Evolutionary conservation across 2,329 filamentous ascomycete species (phyloP), one percentile per base, ranked within the genome.

Genomic region (Aspergillus sp.): DNA sequence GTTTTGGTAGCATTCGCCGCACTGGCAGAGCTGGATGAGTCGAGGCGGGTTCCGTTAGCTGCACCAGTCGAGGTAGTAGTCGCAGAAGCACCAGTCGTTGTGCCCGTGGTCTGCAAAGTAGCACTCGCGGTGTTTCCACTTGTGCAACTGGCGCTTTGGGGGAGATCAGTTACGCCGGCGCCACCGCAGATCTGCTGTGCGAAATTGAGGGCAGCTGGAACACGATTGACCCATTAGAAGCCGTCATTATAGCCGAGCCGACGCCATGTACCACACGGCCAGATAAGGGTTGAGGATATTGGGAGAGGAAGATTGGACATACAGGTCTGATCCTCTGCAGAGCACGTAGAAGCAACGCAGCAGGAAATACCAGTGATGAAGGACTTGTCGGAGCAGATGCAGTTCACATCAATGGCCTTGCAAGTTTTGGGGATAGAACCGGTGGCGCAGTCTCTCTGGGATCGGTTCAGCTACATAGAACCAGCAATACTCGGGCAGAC

Each of bases 351-450:
- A 17, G 74, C 69, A 19, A 86, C 72, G 65, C 84, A 86, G 71
- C 82, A 84, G 47, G 80, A 71, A 61, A 85, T 82, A 56, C 69
- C 68, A 50, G 62, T 67, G 57, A 86, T 68, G 75, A 85, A 86
- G 17, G 70, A 67, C 10, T 69, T 62, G 62, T 74, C 73, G 6
- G 67, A 68, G 68, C 84, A 86, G 64, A 85, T 83, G 66, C 84
- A 86, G 38, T 70, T 66, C 60, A 80, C 72, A 58, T 84, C 77
- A 19, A 80, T 66, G 15, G 27, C 57, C 32, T 70, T 68, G 64
- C 79, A 79, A 7, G 71, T 75, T 11, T 76, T 71, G 17, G 72
- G 72, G 42, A 78, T 73, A 19, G 80, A 71, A n/a, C 69, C 64
- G n/a, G 75, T 76, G 58, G 78, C 78, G 61, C 79, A 82, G 5